Percentiles rank a stretch among this genome's conserved stretches.
These are phyloP conservation scores for Taxillus chinensis DNA, from an alignment of 164 flowering plant species.

Conservation along the genomic window DNA sequence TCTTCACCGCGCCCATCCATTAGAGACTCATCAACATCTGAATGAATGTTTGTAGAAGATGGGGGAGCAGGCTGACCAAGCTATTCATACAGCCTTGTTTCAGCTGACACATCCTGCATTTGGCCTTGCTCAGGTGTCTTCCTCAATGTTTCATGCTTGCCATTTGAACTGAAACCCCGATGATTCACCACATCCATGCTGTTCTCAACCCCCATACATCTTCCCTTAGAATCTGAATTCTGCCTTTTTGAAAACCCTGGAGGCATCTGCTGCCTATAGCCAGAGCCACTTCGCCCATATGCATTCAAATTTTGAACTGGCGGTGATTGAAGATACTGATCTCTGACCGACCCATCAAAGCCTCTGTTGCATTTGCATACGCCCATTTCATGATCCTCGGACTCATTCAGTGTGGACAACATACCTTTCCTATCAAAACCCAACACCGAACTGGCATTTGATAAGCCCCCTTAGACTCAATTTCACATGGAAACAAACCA, in stretches of 20 bases:
- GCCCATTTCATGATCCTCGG: constrained; percentile 10
- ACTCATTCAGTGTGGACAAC: not conserved
- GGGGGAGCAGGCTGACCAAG: constrained; percentile 56
- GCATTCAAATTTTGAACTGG: constrained; percentile 14
- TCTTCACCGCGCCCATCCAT: constrained; percentile 18
- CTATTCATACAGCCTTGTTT: constrained; percentile 30
- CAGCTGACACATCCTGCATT: constrained; percentile 5
- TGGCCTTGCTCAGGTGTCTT: not conserved
- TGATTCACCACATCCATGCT: constrained; percentile 18
- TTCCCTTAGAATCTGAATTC: constrained; percentile 12
- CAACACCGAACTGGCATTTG: constrained; percentile 6
- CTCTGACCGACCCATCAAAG: constrained; percentile 10
- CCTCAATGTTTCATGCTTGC: constrained; percentile 9
- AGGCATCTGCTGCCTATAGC: constrained; percentile 15
- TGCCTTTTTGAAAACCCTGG: constrained; percentile 43
- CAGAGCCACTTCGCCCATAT: constrained; percentile 9
- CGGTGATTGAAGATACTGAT: constrained; percentile 8
- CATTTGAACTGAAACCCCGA: constrained; percentile 5
- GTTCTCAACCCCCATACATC: constrained; percentile 16
- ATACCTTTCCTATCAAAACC: constrained; percentile 1
- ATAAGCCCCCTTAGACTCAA: constrained; percentile 7
- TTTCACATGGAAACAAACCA: constrained; percentile 38
- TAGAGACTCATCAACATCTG: constrained; percentile 46
- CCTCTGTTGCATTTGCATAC: constrained; percentile 7
- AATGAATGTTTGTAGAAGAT: constrained; percentile 42